Percentiles rank a stretch among this genome's conserved stretches.
These are phyloP conservation scores for Gossypium gossypioides DNA, from an alignment of 441 rosid species.

Conservation along the genomic window DNA sequence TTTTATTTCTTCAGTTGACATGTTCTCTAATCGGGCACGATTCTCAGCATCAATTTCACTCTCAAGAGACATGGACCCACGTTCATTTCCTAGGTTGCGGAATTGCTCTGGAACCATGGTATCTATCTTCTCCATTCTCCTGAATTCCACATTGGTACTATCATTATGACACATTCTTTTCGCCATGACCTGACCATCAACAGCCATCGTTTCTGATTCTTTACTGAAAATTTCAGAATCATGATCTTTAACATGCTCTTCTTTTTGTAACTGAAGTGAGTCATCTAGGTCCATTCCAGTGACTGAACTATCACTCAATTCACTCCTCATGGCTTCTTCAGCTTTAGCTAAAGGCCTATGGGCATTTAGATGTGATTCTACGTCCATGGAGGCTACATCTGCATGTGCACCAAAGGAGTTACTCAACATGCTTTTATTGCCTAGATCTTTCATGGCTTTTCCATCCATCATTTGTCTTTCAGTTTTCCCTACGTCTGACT, in stretches of 20 bases:
- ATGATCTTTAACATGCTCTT: constrained; percentile 11
- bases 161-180: constrained; percentile 18
- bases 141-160: constrained; percentile 11
- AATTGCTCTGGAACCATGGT: constrained; percentile 17
- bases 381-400: constrained; percentile 23
- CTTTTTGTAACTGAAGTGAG: constrained; percentile 8
- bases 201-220: constrained; percentile 6
- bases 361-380: constrained; percentile 6
- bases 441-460: constrained; percentile 12
- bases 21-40: constrained; percentile 40
- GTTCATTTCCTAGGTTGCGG: constrained; percentile 25
- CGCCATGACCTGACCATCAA: not conserved
- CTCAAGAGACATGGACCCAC: constrained; percentile 41
- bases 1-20: constrained; percentile 75
- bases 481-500: constrained; percentile 12
- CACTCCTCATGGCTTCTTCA: constrained; percentile 4
- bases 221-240: constrained; percentile 4
- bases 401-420: constrained; percentile 16
- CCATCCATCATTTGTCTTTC: constrained; percentile 17
- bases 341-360: constrained; percentile 4
- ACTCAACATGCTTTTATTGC: not conserved
- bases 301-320: constrained; percentile 15
- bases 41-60: constrained; percentile 79
- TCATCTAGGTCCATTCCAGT: constrained; percentile 24
- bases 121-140: constrained; percentile 17